Percentiles rank a stretch among this genome's conserved stretches.
Evolutionary conservation across 257 asterid genomes (phyloP).

Genomic region (Dorcoceras hygrometricum): DNA sequence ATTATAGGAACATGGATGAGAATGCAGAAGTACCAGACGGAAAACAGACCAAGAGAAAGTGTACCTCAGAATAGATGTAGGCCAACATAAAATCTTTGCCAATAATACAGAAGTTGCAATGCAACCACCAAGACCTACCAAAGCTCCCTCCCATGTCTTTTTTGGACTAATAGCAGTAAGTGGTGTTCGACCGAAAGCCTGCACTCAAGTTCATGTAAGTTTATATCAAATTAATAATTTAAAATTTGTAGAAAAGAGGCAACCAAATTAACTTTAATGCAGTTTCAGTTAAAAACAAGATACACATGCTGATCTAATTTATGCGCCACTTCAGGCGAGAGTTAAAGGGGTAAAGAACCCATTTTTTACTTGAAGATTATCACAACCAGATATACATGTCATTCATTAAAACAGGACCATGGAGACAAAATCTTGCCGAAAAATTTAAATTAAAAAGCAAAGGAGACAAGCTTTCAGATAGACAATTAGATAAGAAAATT

Average conservation of each 20-base stretch:
- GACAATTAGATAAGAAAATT: neutral
- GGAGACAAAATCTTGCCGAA: neutral
- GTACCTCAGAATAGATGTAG: conserved; percentile 67
- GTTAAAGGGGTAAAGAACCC: neutral
- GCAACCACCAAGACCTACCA: conserved; percentile 85
- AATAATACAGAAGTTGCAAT: conserved; percentile 65
- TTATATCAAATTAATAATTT: conserved; percentile 5
- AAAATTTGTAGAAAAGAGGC: neutral
- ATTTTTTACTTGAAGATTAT: neutral
- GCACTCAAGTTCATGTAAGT: conserved; percentile 30
- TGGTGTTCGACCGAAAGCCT: conserved; percentile 97
- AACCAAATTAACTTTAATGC: conserved; percentile 13
- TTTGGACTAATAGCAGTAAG: conserved; percentile 87
- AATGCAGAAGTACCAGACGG: neutral
- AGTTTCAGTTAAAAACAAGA: conserved; percentile 8
- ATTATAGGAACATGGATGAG: neutral
- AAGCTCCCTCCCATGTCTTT: conserved; percentile 98
- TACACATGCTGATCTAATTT: neutral
- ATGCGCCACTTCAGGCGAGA: neutral
- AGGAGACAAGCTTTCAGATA: neutral
- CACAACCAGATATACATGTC: neutral
- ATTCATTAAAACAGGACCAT: neutral
- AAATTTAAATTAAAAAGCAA: neutral
- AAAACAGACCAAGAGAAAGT: neutral
- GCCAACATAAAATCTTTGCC: conserved; percentile 76